phyloP scores from a whole-genome alignment of 495 filamentous ascomycete genomes.

The Penicillium arizonense region DNA sequence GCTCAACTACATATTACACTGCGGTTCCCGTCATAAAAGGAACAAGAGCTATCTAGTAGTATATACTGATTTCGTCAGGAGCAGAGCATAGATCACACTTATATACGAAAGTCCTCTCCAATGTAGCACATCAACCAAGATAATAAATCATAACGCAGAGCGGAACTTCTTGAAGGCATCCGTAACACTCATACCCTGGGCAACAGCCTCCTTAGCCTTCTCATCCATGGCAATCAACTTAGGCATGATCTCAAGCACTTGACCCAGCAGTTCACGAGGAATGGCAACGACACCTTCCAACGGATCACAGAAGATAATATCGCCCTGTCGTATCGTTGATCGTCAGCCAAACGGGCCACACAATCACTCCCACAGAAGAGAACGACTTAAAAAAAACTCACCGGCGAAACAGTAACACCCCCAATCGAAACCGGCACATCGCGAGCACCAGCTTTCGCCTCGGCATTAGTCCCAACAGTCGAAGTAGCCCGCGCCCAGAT shows the following conservation, averaged over 20 bases:
- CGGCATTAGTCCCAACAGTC: constrained; percentile 59
- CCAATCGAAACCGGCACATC: constrained; percentile 52
- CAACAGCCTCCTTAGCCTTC: constrained; percentile 58
- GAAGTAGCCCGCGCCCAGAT: constrained; percentile 58
- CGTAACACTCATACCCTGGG: constrained; percentile 51
- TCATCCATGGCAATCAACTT: constrained; percentile 58
- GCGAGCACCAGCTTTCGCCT: constrained; percentile 54
- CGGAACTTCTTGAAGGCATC: constrained; percentile 55
- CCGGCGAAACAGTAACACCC: constrained; percentile 47
- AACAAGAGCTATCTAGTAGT: not conserved
- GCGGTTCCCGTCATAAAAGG: no score
- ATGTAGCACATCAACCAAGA: no score
- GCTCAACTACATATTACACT: no score
- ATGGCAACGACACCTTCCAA: constrained; percentile 63
- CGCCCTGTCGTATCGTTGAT: constrained; percentile 41
- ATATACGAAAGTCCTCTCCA: not conserved
- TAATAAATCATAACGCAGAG: not conserved
- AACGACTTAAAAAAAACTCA: constrained; percentile 22
- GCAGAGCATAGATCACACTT: not conserved
- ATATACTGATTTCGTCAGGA: no score
- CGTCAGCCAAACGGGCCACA: not conserved
- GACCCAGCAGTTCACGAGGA: constrained; percentile 47
- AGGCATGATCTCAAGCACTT: constrained; percentile 54
- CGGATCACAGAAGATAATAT: constrained; percentile 62
- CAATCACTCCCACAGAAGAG: not conserved